Percentiles rank a stretch among this genome's conserved stretches.
Evolutionary conservation across 140 eudicot species (phyloP).

Genomic region (Bidens hawaiensis): DNA sequence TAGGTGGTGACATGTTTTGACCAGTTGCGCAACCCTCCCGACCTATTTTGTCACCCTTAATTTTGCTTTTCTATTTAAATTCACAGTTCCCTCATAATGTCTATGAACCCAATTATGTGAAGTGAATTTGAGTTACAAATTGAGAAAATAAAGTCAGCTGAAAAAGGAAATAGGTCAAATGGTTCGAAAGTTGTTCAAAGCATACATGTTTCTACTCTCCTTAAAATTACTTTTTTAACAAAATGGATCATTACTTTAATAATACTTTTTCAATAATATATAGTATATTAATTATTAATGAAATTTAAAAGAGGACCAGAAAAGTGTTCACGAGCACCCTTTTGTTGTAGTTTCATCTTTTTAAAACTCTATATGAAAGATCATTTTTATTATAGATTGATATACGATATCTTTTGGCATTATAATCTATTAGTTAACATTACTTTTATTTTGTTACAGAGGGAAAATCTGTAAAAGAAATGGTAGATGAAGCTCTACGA

Average conservation of each 20-base stretch:
- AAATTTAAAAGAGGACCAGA: neutral
- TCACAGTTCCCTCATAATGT: neutral
- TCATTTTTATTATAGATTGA: neutral
- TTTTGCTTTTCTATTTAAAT: neutral
- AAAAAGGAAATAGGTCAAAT: neutral
- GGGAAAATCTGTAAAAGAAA: constrained; percentile 92
- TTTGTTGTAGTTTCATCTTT: neutral
- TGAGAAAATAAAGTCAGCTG: neutral
- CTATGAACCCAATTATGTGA: neutral
- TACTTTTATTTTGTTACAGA: constrained; percentile 46
- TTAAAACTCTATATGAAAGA: neutral
- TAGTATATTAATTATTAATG: neutral
- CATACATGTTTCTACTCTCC: too few relatives aligned
- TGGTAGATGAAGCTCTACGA: constrained; percentile 93
- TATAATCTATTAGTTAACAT: neutral
- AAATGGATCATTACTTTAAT: neutral
- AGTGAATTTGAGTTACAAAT: neutral
- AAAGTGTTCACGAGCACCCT: neutral
- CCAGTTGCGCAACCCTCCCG: neutral
- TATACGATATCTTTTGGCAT: neutral
- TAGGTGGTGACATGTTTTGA: neutral
- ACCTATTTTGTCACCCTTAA: neutral
- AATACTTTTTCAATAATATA: neutral
- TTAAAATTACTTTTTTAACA: too few relatives aligned
- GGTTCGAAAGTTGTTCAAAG: too few relatives aligned